phyloP scores from a whole-genome alignment of 306 rosid genomes.

The Lathyrus aphaca region DNA sequence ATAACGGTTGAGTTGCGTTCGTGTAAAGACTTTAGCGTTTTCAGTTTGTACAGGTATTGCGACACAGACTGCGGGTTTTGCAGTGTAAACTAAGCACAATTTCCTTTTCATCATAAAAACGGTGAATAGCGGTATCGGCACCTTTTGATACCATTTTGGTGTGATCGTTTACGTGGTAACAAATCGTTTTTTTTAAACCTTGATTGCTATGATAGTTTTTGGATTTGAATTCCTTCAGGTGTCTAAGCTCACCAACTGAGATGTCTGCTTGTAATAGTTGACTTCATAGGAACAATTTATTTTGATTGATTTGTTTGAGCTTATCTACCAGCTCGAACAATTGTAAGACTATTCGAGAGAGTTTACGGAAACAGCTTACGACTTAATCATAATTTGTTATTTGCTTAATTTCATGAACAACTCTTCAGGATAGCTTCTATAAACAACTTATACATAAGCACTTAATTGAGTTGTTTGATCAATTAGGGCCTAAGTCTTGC shows the following conservation, averaged over 20 bases:
- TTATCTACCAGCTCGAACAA: background rate
- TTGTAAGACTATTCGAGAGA: background rate
- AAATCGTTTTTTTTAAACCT: too few species aligned
- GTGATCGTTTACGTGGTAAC: too few species aligned
- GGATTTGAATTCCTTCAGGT: background rate
- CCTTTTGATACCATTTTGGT: too few species aligned
- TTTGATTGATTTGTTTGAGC: background rate
- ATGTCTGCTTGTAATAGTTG: too few species aligned
- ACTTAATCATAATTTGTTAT: background rate
- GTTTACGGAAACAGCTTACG: background rate
- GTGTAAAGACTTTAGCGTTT: too few species aligned
- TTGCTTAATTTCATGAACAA: background rate
- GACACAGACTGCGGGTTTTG: too few species aligned
- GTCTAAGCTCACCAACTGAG: too few species aligned
- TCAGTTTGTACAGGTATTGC: too few species aligned
- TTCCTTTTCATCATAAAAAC: too few species aligned
- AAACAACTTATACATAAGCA: background rate
- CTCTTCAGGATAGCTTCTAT: background rate
- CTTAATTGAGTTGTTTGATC: background rate
- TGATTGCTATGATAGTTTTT: background rate
- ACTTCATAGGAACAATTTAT: background rate
- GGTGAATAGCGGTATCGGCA: too few species aligned
- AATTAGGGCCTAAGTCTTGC: background rate
- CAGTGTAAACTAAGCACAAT: too few species aligned
- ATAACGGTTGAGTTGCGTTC: too few species aligned